Conservation (phyloP, 2,329 filamentous ascomycete genomes). For the Claviceps sp. region DNA sequence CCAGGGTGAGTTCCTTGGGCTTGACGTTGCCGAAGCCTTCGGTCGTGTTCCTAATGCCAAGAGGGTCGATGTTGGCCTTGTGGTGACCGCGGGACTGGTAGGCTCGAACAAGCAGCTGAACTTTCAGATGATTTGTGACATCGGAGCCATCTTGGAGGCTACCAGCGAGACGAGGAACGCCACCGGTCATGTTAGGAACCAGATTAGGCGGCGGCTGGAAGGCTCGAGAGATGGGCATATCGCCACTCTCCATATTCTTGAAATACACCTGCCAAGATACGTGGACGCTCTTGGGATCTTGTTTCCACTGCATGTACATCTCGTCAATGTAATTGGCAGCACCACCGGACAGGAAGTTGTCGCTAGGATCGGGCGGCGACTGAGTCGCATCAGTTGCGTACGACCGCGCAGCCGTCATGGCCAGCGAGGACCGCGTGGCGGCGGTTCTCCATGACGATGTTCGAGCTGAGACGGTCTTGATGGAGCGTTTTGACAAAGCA, state of each 20-base stretch:
- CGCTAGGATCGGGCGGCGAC: slow-evolving; percentile 62
- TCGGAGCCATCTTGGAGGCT: slow-evolving; percentile 62
- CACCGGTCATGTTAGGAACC: slow-evolving; percentile 67
- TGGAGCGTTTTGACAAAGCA: slow-evolving; percentile 25
- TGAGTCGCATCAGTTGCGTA: slow-evolving; percentile 41
- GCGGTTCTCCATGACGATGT: slow-evolving; percentile 32
- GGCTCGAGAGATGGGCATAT: slow-evolving; percentile 94
- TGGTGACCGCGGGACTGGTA: slow-evolving; percentile 98
- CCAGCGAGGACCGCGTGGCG: slow-evolving; percentile 34
- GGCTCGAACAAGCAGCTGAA: slow-evolving; percentile 89
- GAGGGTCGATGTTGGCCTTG: slow-evolving; percentile 93
- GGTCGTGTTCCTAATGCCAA: slow-evolving; percentile 66
- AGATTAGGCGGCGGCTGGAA: slow-evolving; percentile 93
- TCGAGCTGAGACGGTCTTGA: slow-evolving; percentile 26
- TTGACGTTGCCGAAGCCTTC: slow-evolving; percentile 77
- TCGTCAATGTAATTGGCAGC: slow-evolving; percentile 98
- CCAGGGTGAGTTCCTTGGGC: slow-evolving; percentile 84
- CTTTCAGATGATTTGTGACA: slow-evolving; percentile 92
- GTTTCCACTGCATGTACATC: slow-evolving; percentile 98
- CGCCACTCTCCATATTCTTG: slow-evolving; percentile 95
- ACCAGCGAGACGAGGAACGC: slow-evolving; percentile 60
- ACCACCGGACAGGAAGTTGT: slow-evolving; percentile 93
- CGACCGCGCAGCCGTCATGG: slow-evolving; percentile 35
- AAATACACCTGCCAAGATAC: slow-evolving; percentile 99
- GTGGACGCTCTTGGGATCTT: slow-evolving; percentile 85